These are phyloP conservation scores for Eucalyptus guilfoylei DNA, from an alignment of 345 rosid species.

Conservation along the genomic window DNA sequence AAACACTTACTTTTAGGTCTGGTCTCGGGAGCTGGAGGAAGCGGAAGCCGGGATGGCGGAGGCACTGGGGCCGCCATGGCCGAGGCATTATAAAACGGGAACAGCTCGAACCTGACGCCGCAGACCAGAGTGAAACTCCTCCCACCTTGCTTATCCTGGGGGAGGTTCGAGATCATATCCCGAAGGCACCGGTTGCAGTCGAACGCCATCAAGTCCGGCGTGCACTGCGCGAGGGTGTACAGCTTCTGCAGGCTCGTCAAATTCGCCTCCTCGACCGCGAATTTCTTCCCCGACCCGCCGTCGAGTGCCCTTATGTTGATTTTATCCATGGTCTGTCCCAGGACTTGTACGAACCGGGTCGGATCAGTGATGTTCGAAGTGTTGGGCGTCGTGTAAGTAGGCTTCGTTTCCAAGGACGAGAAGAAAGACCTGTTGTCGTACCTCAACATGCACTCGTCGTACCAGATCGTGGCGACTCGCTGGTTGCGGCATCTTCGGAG, in stretches of 20 bases:
- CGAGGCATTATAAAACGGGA: neutral
- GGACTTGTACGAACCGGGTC: neutral
- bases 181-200: conserved; percentile 28
- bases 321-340: neutral
- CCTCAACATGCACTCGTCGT: neutral
- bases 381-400: neutral
- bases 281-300: neutral
- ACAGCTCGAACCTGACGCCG: too few relatives aligned
- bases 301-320: neutral
- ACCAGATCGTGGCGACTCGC: neutral
- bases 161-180: neutral
- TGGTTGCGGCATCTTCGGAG: neutral
- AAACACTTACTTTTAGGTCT: neutral
- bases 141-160: neutral
- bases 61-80: neutral
- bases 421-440: neutral
- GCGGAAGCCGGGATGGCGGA: neutral
- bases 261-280: neutral
- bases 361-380: conserved; percentile 1
- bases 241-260: conserved; percentile 1
- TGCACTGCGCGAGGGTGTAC: conserved; percentile 1
- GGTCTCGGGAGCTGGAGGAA: neutral
- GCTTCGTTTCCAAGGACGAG: neutral
- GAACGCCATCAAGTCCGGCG: conserved; percentile 9
- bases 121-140: too few relatives aligned